phyloP scores from a whole-genome alignment of 2,329 filamentous ascomycete species.

The Ophiostoma sp. region DNA sequence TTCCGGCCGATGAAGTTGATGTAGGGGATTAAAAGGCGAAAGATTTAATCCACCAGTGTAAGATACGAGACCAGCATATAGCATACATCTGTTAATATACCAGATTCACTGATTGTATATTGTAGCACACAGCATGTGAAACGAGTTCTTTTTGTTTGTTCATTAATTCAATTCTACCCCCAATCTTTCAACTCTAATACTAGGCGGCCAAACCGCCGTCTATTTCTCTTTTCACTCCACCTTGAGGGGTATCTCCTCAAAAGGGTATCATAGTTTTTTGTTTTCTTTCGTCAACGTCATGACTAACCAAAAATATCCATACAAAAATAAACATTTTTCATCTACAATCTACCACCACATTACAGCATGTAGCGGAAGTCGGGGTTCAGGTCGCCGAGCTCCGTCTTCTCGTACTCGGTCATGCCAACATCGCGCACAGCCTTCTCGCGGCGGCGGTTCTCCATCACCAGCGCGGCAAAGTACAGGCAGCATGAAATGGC shows the following conservation, averaged over 20 bases:
- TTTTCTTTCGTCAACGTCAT: not conserved
- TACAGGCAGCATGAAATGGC: slow-evolving; percentile 63
- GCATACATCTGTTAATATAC: not conserved
- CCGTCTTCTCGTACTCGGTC: slow-evolving; percentile 42
- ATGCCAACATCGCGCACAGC: slow-evolving; percentile 33
- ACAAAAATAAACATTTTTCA: slow-evolving; percentile 7
- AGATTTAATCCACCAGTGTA: too few species aligned
- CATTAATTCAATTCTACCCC: not conserved
- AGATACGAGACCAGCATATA: not conserved
- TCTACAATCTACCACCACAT: slow-evolving; percentile 3
- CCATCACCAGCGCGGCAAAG: slow-evolving; percentile 54
- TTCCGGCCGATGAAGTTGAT: not conserved
- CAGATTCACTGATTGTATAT: not conserved
- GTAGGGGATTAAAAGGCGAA: too few species aligned
- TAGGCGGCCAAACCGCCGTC: not conserved
- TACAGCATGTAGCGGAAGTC: slow-evolving; percentile 42
- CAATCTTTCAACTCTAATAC: not conserved
- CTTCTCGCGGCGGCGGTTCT: slow-evolving; percentile 62
- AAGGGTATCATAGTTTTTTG: slow-evolving; percentile 19
- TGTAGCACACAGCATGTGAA: not conserved
- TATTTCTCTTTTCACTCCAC: not conserved
- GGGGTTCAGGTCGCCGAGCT: slow-evolving; percentile 44
- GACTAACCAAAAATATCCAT: not conserved
- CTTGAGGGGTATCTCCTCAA: not conserved
- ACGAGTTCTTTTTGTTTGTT: not conserved